These are phyloP conservation scores for Pseudocercospora cruenta DNA, from an alignment of 2,329 filamentous ascomycete species.

Conservation along the genomic window DNA sequence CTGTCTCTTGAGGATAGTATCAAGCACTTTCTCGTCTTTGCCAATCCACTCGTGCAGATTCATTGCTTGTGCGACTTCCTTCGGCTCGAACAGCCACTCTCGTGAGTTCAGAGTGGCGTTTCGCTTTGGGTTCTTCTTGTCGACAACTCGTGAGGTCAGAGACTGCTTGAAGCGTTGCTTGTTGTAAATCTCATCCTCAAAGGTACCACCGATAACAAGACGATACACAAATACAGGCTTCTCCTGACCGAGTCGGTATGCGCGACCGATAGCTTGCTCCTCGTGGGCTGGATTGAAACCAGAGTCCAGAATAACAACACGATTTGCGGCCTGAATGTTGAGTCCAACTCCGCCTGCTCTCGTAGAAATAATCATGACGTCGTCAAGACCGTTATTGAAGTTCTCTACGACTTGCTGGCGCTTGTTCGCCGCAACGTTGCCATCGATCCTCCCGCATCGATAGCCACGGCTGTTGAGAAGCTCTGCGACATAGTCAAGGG, in stretches of 20 bases:
- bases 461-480: slow-evolving; percentile 57
- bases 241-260: slow-evolving; percentile 81
- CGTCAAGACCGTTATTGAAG: slow-evolving; percentile 65
- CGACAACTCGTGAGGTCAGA: slow-evolving; percentile 76
- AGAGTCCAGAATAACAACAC: slow-evolving; percentile 85
- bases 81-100: slow-evolving; percentile 64
- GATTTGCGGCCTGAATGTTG: slow-evolving; percentile 81
- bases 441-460: slow-evolving; percentile 66
- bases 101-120: slow-evolving; percentile 58
- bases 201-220: slow-evolving; percentile 76
- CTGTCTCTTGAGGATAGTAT: slow-evolving; percentile 65
- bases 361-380: slow-evolving; percentile 80
- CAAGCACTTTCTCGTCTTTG: slow-evolving; percentile 64
- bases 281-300: slow-evolving; percentile 79
- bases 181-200: slow-evolving; percentile 74
- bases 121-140: slow-evolving; percentile 76
- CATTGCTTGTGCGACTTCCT: slow-evolving; percentile 53
- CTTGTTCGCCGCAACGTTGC: slow-evolving; percentile 57
- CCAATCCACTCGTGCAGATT: slow-evolving; percentile 52
- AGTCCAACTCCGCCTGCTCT: slow-evolving; percentile 79
- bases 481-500: slow-evolving; percentile 69
- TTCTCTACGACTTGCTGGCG: slow-evolving; percentile 67
- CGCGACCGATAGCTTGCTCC: slow-evolving; percentile 83
- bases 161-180: slow-evolving; percentile 81
- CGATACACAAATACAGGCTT: slow-evolving; percentile 86